A percentile compares a stretch with the other conserved stretches of the same genome.
Conservation (phyloP, 2,329 filamentous ascomycete genomes). For the Coniella vitis region DNA sequence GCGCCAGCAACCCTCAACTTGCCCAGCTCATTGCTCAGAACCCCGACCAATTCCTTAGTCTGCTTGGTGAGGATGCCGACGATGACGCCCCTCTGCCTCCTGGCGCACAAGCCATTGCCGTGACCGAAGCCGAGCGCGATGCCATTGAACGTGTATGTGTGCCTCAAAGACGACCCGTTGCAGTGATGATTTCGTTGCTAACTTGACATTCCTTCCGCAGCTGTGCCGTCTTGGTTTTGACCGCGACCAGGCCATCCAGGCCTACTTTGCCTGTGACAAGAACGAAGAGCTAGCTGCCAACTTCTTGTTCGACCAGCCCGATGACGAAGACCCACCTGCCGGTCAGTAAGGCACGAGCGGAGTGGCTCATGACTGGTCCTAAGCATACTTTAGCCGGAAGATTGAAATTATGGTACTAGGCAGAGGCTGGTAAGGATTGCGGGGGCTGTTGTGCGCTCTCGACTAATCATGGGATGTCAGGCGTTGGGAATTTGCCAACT, state of each 20-base stretch:
- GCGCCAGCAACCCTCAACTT: constrained; percentile 88
- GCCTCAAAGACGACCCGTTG: neutral
- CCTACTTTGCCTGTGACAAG: constrained; percentile 99
- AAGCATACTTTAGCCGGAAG: neutral
- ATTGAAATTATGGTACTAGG: neutral
- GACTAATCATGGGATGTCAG: neutral
- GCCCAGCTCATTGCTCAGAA: constrained; percentile 88
- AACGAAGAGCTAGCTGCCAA: constrained; percentile 98
- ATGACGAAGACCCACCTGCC: constrained; percentile 61
- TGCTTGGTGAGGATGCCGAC: constrained; percentile 82
- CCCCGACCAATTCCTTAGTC: constrained; percentile 84
- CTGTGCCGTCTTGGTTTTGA: constrained; percentile 90
- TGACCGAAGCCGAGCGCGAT: constrained; percentile 93
- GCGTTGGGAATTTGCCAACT: constrained; percentile 4
- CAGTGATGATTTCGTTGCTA: constrained; percentile 9
- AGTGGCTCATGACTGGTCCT: neutral
- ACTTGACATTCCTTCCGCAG: constrained; percentile 36
- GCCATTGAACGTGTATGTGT: constrained; percentile 83
- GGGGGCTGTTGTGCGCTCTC: neutral
- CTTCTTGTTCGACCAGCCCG: constrained; percentile 95
- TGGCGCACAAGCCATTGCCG: constrained; percentile 80
- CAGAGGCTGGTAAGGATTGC: neutral
- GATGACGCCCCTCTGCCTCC: constrained; percentile 80
- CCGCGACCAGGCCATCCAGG: constrained; percentile 89
- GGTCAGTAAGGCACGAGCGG: constrained; percentile 29